Conservation (phyloP, 495 filamentous ascomycete species). For the Saxophila tyrrhenica region DNA sequence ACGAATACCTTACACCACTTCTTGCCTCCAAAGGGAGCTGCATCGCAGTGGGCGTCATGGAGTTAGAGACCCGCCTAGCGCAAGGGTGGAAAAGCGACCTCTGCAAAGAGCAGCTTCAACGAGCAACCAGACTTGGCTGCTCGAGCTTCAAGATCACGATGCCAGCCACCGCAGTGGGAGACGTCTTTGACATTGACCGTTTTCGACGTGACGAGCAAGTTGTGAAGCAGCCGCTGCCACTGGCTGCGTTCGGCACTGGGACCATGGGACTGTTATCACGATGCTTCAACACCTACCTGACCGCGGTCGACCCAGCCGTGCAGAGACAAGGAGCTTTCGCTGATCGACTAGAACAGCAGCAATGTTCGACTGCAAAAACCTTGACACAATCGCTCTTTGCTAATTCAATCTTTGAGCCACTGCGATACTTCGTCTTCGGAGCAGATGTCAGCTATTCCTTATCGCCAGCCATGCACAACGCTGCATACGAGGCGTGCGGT, state of each 20-base stretch:
- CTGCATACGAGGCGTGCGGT: constrained; percentile 58
- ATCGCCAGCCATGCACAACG: constrained; percentile 70
- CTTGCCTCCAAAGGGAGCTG: constrained; percentile 50
- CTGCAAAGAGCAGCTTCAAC: constrained; percentile 32
- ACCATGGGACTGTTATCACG: constrained; percentile 54
- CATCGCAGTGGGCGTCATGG: constrained; percentile 63
- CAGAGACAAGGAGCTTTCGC: not conserved
- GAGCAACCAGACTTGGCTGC: constrained; percentile 52
- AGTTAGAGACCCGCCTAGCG: constrained; percentile 1
- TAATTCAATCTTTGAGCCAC: constrained; percentile 48
- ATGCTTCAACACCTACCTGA: constrained; percentile 56
- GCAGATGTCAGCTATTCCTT: constrained; percentile 63
- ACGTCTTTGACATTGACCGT: constrained; percentile 45
- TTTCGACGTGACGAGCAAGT: constrained; percentile 41
- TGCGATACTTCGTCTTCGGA: constrained; percentile 66
- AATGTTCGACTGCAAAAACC: constrained; percentile 33
- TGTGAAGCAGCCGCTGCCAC: constrained; percentile 35
- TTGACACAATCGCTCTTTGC: constrained; percentile 45
- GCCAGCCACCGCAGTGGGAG: constrained; percentile 46
- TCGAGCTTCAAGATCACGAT: constrained; percentile 59
- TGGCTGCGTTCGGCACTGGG: constrained; percentile 67
- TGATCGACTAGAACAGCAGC: not conserved
- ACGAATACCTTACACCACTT: constrained; percentile 41
- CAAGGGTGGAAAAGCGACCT: constrained; percentile 50
- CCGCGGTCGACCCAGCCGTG: constrained; percentile 42